Evolutionary conservation across 768 basidiomycete genomes (phyloP).

Genomic region (Lentinula detonsa): DNA sequence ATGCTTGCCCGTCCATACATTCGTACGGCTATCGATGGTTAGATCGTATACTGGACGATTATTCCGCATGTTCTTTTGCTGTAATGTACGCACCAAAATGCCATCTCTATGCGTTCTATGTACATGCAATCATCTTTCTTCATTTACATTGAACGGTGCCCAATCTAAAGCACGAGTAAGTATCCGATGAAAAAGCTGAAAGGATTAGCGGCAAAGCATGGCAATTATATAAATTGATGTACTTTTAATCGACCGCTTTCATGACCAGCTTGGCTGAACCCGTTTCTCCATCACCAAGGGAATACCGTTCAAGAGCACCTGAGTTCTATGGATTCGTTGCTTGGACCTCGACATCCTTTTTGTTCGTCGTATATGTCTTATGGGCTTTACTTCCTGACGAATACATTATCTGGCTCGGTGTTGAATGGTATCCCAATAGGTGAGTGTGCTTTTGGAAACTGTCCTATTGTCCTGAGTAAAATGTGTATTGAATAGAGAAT

Average conservation of each 20-base stretch:
- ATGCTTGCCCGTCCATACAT: neutral
- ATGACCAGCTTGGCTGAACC: neutral
- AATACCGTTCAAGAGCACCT: slow-evolving; percentile 37
- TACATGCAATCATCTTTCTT: no score
- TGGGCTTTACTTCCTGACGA: slow-evolving; percentile 80
- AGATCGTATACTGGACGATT: neutral
- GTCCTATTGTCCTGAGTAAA: neutral
- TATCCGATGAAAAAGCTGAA: no score
- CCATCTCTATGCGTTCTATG: neutral
- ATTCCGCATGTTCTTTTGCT: neutral
- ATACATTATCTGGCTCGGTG: slow-evolving; percentile 57
- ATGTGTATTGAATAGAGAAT: slow-evolving; percentile 50
- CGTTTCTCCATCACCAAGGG: slow-evolving; percentile 31
- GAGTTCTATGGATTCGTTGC: slow-evolving; percentile 92
- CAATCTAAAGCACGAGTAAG: no score
- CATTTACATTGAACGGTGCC: no score
- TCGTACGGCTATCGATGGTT: neutral
- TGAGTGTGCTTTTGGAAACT: slow-evolving; percentile 22
- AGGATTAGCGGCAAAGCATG: no score
- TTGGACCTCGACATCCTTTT: slow-evolving; percentile 69
- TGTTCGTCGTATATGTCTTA: slow-evolving; percentile 64
- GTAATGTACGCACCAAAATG: neutral
- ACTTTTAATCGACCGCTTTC: neutral
- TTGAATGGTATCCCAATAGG: slow-evolving; percentile 89
- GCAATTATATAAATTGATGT: no score